Evolutionary conservation across 169 alveolate species (phyloP), one percentile per base, ranked within the genome.

Genomic region (Fabrea salina): DNA sequence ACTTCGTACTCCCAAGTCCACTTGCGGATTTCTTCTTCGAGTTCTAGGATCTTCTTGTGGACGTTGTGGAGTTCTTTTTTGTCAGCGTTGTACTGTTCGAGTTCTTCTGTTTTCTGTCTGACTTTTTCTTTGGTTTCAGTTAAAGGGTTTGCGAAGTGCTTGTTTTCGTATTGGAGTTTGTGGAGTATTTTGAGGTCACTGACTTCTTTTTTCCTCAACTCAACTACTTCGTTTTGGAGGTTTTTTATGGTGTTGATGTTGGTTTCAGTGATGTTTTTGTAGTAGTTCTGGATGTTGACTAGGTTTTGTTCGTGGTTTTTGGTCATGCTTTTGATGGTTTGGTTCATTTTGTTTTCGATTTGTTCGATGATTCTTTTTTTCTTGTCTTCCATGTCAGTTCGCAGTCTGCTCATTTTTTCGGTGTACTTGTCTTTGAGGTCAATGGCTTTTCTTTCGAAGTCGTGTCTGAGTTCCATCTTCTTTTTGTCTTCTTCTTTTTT

Each of bases 211-310:
- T 67, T 88, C 22, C 81, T 61, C 44, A 43, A 86, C 56, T 85
- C 90, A 39, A 81, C 83, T 25, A 92, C 84, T 43, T 92, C 96
- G 44, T 90, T 92, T 66, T 93, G 93, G 51, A 92, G 82, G 35
- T 92, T 84, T 78, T 93, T 93, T 78, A 93, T 92, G 77, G 88
- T 83, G 80, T 93, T 95, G 27, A 95, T 75, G 84, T 95, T 95
- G 50, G 95, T 88, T 37, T 92, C 90, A 11, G 96, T 95, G 50
- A 95, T 93, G 71, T 95, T 96, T 25, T 90, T 84, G 83, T 95
- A 95, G 81, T 95, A 95, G 74, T 89, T 92, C 83, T 95, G 93
- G 84, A 95, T 95, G 41, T 95, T 95, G 30, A 86, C 77, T 39
- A 87, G 85, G 67, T 90, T 90, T 67, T 89, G 84, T 3, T 91